phyloP scores from a whole-genome alignment of 306 rosid species.

The Pyrus betulifolia region DNA sequence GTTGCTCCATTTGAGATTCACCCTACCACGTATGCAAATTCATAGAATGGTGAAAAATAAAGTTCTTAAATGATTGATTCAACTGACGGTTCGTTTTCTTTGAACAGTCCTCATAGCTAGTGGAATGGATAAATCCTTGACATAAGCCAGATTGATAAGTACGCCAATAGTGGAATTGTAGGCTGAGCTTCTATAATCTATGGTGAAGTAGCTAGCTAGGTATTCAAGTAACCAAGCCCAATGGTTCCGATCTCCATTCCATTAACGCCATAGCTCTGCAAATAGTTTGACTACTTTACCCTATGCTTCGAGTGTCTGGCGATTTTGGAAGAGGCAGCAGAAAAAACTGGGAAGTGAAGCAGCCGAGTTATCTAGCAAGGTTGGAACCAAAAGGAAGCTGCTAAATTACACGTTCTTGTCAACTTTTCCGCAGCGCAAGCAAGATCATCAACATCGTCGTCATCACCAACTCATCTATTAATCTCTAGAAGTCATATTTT shows the following conservation, averaged over 20 bases:
- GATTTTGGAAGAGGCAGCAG: not conserved
- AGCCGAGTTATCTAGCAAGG: not conserved
- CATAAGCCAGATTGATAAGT: slow-evolving; percentile 40
- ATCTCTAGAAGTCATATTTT: no score
- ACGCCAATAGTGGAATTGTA: slow-evolving; percentile 24
- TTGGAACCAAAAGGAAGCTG: not conserved
- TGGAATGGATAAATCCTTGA: slow-evolving; percentile 55
- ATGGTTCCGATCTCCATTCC: not conserved
- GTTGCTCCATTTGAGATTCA: not conserved
- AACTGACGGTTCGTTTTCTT: not conserved
- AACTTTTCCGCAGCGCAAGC: not conserved
- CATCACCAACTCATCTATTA: not conserved
- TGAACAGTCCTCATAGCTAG: slow-evolving; percentile 56
- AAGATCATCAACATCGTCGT: not conserved
- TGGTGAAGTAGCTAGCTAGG: not conserved
- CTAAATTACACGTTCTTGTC: not conserved
- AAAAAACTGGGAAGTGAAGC: not conserved
- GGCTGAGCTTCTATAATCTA: not conserved
- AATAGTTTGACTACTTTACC: no score
- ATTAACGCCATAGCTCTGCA: not conserved
- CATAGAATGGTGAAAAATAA: not conserved
- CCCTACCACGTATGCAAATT: not conserved
- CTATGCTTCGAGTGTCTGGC: no score
- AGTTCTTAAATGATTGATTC: slow-evolving; percentile 4
- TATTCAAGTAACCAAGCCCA: not conserved